Conservation (phyloP, 208 protist species). For the Leishmania major region DNA sequence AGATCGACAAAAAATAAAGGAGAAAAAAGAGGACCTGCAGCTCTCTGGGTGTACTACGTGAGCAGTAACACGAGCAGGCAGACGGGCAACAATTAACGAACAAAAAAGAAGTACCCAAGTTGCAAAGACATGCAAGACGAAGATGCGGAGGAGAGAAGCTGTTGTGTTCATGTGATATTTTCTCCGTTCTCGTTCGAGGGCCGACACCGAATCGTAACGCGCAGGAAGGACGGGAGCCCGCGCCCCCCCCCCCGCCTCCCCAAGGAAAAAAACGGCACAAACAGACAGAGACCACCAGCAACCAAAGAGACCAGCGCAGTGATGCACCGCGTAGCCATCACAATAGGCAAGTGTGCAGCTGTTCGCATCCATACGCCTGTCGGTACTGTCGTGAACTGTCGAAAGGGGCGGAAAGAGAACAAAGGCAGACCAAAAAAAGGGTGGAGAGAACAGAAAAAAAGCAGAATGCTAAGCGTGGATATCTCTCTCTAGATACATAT, state of each 20-base stretch:
- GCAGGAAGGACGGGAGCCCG: background rate
- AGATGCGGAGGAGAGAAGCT: background rate
- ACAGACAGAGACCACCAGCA: background rate
- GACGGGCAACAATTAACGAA: background rate
- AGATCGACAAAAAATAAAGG: too few species aligned
- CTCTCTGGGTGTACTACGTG: background rate
- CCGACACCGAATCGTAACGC: background rate
- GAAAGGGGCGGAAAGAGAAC: background rate
- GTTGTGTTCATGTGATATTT: background rate
- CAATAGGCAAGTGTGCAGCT: background rate
- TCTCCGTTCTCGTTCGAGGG: background rate
- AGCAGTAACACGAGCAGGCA: background rate
- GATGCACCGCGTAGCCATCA: background rate
- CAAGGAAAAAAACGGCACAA: background rate
- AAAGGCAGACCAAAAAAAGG: background rate
- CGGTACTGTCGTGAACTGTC: background rate
- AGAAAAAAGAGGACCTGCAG: background rate
- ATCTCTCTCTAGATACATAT: constrained; percentile 9
- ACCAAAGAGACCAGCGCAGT: background rate
- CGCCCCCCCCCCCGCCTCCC: background rate
- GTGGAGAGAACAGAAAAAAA: background rate
- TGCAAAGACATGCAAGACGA: background rate
- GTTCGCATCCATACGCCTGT: background rate
- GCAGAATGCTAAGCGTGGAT: background rate
- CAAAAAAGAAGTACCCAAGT: background rate